phyloP scores from a whole-genome alignment of 192 early-diverging fungal genomes.

The Podila epicladia region DNA sequence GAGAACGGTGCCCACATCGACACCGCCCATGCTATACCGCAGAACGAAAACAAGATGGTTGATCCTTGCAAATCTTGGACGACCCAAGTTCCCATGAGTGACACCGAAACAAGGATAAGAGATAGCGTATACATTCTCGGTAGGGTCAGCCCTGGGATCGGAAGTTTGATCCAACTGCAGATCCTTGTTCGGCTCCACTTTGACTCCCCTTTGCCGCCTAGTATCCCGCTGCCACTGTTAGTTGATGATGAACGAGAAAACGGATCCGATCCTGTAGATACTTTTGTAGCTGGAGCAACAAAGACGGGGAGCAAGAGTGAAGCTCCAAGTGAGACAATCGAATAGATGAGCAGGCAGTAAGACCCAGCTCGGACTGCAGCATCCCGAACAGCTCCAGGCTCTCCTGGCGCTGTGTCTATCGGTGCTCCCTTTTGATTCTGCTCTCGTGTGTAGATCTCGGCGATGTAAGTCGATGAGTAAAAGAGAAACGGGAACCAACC shows the following conservation, averaged over 20 bases:
- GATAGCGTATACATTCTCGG: slow-evolving; percentile 77
- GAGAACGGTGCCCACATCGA: slow-evolving; percentile 95
- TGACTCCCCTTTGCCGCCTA: neutral
- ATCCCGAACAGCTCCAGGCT: slow-evolving; percentile 40
- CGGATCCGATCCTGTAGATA: slow-evolving; percentile 11
- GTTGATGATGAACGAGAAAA: slow-evolving; percentile 9
- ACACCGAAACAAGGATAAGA: slow-evolving; percentile 72
- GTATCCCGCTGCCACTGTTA: neutral
- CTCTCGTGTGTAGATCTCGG: slow-evolving; percentile 57
- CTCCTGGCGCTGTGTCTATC: slow-evolving; percentile 17
- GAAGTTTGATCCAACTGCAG: slow-evolving; percentile 21
- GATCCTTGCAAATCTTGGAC: slow-evolving; percentile 64
- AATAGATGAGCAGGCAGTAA: slow-evolving; percentile 83
- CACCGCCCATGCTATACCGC: slow-evolving; percentile 89
- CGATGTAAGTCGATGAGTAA: slow-evolving; percentile 75
- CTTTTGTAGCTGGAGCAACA: slow-evolving; percentile 21
- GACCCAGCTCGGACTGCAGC: slow-evolving; percentile 84
- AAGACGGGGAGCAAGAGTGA: slow-evolving; percentile 60
- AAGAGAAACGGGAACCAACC: slow-evolving; percentile 96
- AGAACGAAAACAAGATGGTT: slow-evolving; percentile 72
- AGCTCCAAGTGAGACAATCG: slow-evolving; percentile 76
- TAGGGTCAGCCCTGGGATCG: slow-evolving; percentile 46
- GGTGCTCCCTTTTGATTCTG: neutral
- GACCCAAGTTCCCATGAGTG: slow-evolving; percentile 76
- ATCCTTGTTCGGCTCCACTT: slow-evolving; percentile 7